Base-by-base conservation (phyloP, 257 asterid genomes). In the Lavandula angustifolia region DNA sequence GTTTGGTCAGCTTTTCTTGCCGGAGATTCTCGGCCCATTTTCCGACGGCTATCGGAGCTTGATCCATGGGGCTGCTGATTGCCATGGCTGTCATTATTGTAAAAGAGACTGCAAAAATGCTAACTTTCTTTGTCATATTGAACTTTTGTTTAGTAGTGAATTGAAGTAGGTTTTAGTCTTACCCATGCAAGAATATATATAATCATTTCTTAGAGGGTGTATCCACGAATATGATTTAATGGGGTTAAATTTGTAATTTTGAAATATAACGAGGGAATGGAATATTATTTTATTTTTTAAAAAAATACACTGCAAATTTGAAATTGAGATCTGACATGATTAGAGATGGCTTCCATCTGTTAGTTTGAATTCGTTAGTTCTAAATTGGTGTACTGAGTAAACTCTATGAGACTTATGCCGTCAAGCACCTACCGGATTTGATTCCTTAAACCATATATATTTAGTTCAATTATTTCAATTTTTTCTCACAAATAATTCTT, bases 21-120 rank as follows among this genome's bases (percentile, higher is more conserved):
- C 49, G 54, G 22, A 10, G 64, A n/a, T 44, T 54, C 7, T 43
- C 11, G 29, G 49, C 72, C 72, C 72, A 67, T 54, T 42, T 31
- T 67, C 16, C 48, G 51, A 67, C 57, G 4, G 49, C 64, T 3
- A 32, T 7, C 1, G 72, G 72, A 13, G 29, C 44, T 44, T 55
- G 64, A 33, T 54, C 44, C 22, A 7, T 35, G 50, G 40, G 50
- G n/a, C 29, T 6, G 63, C 27, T n/a, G 55, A 29, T 55, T 13
- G 48, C 32, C 31, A 42, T 53, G 71, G 71, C 46, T 11, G 32
- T 9, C 46, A 43, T 8, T 9, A 54, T 32, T 55, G 48, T 46
- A 9, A 3, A 46, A 17, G 56, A 16, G 55, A 43, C 48, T 55
- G 34, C 2, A 16, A 54, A 43, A 43, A 11, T 13, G 14, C 6